Evolutionary conservation across 208 protist genomes (phyloP).

Genomic region (Tritrichomonas musculus): DNA sequence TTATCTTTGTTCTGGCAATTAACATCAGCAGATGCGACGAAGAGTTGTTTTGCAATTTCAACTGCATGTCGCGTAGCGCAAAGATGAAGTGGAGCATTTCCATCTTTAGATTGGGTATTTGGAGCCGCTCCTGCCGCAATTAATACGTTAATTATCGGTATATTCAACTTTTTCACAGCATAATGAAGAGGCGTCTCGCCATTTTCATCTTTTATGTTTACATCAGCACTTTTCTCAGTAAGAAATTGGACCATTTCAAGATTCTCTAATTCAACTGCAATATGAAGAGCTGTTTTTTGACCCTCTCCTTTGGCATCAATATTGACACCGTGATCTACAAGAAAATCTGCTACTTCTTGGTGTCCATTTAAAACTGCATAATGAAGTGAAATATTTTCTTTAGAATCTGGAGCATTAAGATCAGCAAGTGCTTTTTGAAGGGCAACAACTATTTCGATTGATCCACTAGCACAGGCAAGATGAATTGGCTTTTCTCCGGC

Average conservation of each 20-base stretch:
- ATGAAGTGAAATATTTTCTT: neutral
- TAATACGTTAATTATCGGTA: neutral
- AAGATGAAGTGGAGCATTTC: slow-evolving; percentile 22
- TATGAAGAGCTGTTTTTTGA: neutral
- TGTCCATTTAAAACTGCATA: neutral
- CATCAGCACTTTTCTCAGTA: neutral
- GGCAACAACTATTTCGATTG: neutral
- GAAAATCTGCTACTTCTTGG: neutral
- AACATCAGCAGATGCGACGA: neutral
- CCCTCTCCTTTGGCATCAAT: neutral
- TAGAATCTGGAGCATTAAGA: neutral
- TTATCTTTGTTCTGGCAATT: neutral
- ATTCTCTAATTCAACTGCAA: neutral
- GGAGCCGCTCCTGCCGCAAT: neutral
- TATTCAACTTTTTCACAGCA: neutral
- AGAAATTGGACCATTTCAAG: neutral
- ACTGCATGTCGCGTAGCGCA: neutral
- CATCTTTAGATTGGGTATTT: slow-evolving; percentile 1
- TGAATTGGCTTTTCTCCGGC: neutral
- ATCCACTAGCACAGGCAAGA: neutral
- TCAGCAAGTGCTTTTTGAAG: slow-evolving; percentile 32
- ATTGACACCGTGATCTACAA: neutral
- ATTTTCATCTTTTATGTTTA: neutral
- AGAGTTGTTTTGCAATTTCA: slow-evolving; percentile 19
- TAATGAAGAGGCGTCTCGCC: neutral